Percentiles rank a stretch among this genome's conserved stretches.
Conservation (phyloP, 371 early-diverging fungal species). For the Dichotomocladium elegans region DNA sequence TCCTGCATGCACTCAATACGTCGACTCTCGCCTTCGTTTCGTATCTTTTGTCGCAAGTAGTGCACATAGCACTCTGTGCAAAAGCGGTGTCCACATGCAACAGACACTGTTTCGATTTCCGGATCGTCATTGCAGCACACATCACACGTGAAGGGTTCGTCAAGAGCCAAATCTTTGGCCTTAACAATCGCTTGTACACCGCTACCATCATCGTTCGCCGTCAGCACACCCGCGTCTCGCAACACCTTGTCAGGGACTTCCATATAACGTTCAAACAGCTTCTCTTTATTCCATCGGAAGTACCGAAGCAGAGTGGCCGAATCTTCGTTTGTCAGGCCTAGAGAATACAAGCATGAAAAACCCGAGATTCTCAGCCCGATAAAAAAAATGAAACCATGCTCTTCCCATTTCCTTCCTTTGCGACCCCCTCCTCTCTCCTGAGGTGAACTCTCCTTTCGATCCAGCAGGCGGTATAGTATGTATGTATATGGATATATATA, state of each 20-base stretch:
- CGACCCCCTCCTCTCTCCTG: too few species aligned
- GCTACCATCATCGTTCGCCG: slow-evolving; percentile 19
- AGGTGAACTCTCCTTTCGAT: too few species aligned
- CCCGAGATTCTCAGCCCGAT: too few species aligned
- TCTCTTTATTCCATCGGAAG: slow-evolving; percentile 93
- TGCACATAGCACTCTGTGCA: slow-evolving; percentile 83
- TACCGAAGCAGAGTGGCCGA: slow-evolving; percentile 69
- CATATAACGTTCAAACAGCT: slow-evolving; percentile 85
- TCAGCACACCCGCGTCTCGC: slow-evolving; percentile 69
- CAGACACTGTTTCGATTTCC: slow-evolving; percentile 59
- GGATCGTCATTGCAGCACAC: slow-evolving; percentile 80
- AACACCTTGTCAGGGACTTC: slow-evolving; percentile 70
- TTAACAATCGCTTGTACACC: slow-evolving; percentile 10
- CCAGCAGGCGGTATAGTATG: too few species aligned
- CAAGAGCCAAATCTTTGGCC: slow-evolving; percentile 19
- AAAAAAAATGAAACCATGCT: too few species aligned
- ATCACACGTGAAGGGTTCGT: slow-evolving; percentile 70
- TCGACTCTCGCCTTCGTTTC: slow-evolving; percentile 82
- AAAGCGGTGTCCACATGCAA: slow-evolving; percentile 85
- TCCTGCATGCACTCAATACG: slow-evolving; percentile 81
- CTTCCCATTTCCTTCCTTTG: too few species aligned
- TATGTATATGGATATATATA: too few species aligned
- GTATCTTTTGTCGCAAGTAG: slow-evolving; percentile 82
- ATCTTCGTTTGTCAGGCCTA: slow-evolving; percentile 61
- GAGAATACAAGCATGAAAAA: too few species aligned